Evolutionary conservation across 2,329 filamentous ascomycete species (phyloP), one percentile per base, ranked within the genome.

Genomic region (Fusarium subglutinans): DNA sequence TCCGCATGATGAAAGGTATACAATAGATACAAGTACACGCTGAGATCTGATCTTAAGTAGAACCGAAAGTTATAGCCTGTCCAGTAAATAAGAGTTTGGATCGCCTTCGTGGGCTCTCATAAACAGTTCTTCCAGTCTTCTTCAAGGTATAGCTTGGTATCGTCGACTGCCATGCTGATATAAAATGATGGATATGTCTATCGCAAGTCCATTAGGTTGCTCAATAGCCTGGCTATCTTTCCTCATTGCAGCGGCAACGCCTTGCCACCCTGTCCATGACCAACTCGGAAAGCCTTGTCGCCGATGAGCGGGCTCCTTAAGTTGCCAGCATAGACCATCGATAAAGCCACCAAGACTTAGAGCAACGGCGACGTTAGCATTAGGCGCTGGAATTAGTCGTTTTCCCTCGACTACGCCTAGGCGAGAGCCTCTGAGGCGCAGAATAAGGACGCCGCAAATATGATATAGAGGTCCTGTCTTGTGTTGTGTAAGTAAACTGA

Each of bases 281-380:
- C 43, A 45, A 0, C 43, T 45, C 0, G 43, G n/a, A 9, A 45
- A 45, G 3, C 11, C 17, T 13, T 1, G 1, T 5, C 43, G 43
- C 11, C 43, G 43, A 13, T 13, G 43, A 3, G 24, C 43, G 7
- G 43, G 24, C 17, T 26, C 7, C 6, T 26, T 2, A 6, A 45
- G 24, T 9, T 6, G 43, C 43, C 43, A 45, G 43, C 43, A 45
- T 3, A 45, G 8, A 2, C 43, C 43, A 11, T 45, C 24, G 1
- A 45, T 7, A 45, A 45, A 45, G 0, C n/a, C 43, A 2, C 43
- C 43, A 5, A 13, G 24, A 2, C 43, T 20, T 26, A 0, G 5
- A 26, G 7, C 7, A 5, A 7, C 43, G 1, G 17, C 17, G 11
- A 5, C 6, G 3, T 7, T 11, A 44, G 15, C 15, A n/a, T 15